Percentiles rank a stretch among this genome's conserved stretches.
Evolutionary conservation across 495 filamentous ascomycete genomes (phyloP).

Genomic region (Penicillium longicatenatum): DNA sequence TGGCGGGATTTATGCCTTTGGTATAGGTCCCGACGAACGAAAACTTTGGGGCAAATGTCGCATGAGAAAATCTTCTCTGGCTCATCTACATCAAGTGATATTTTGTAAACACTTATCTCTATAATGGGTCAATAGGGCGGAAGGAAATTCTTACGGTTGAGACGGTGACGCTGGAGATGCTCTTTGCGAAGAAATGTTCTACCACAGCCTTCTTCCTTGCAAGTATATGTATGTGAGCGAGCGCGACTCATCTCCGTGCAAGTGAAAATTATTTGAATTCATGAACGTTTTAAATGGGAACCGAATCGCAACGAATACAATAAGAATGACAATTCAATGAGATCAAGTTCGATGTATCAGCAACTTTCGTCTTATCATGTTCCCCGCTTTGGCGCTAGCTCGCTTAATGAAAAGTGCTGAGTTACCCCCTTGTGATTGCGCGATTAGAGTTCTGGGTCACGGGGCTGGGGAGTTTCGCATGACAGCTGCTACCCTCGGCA

Average conservation of each 20-base stretch:
- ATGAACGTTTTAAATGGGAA: too few species aligned
- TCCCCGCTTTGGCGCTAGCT: not conserved
- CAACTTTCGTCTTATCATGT: not conserved
- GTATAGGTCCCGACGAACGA: constrained; percentile 7
- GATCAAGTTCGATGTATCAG: not conserved
- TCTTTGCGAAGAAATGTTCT: constrained; percentile 4
- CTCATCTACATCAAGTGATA: constrained; percentile 1
- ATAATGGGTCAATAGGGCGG: too few species aligned
- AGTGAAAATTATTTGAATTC: too few species aligned
- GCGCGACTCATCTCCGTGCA: not conserved
- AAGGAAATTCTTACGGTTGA: constrained; percentile 5
- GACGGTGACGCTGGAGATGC: constrained; percentile 7
- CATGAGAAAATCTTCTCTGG: constrained; percentile 6
- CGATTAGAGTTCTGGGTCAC: too few species aligned
- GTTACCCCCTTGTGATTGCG: not conserved
- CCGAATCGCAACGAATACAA: too few species aligned
- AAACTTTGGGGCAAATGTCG: not conserved
- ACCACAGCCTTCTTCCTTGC: constrained; percentile 1
- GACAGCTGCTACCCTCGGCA: too few species aligned
- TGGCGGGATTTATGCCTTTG: constrained; percentile 10
- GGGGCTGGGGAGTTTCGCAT: too few species aligned
- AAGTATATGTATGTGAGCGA: not conserved
- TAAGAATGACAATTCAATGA: too few species aligned
- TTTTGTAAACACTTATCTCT: not conserved
- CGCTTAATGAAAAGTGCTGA: not conserved